Conservation (phyloP, 2,329 filamentous ascomycete species). For the Paracorniculantispora psalliotae region DNA sequence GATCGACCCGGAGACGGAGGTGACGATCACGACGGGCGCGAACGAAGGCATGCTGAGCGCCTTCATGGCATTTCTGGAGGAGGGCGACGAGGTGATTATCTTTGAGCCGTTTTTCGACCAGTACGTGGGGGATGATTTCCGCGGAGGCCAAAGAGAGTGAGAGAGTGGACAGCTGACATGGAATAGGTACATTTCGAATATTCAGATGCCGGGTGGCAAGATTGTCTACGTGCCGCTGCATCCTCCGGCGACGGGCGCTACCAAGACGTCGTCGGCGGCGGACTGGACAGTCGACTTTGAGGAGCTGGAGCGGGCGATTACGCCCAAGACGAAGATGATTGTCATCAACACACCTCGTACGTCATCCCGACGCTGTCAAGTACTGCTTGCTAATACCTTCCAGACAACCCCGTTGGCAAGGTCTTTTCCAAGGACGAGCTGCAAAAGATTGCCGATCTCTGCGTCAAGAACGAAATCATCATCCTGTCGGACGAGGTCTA, state of each 20-base stretch:
- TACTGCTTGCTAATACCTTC: constrained; percentile 5
- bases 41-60: constrained; percentile 92
- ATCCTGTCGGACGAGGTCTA: constrained; percentile 93
- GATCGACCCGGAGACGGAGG: constrained; percentile 83
- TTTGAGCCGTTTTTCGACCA: constrained; percentile 99
- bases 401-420: constrained; percentile 93
- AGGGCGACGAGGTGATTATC: constrained; percentile 91
- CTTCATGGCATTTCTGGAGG: constrained; percentile 96
- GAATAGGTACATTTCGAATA: constrained; percentile 83
- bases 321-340: constrained; percentile 89
- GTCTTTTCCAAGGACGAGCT: constrained; percentile 84
- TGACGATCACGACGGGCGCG: constrained; percentile 88
- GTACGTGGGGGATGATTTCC: constrained; percentile 39
- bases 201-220: constrained; percentile 94
- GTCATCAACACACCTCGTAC: constrained; percentile 71
- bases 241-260: constrained; percentile 74
- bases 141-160: background rate
- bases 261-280: constrained; percentile 73
- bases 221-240: constrained; percentile 95
- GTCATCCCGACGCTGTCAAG: too few species aligned
- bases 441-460: constrained; percentile 77
- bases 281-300: constrained; percentile 87
- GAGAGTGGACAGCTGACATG: background rate
- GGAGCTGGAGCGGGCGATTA: constrained; percentile 76
- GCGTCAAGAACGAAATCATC: constrained; percentile 88